Evolutionary conservation across 352 stramenopile species (phyloP), one percentile per base, ranked within the genome.

Genomic region (Globisporangium cystogenes): DNA sequence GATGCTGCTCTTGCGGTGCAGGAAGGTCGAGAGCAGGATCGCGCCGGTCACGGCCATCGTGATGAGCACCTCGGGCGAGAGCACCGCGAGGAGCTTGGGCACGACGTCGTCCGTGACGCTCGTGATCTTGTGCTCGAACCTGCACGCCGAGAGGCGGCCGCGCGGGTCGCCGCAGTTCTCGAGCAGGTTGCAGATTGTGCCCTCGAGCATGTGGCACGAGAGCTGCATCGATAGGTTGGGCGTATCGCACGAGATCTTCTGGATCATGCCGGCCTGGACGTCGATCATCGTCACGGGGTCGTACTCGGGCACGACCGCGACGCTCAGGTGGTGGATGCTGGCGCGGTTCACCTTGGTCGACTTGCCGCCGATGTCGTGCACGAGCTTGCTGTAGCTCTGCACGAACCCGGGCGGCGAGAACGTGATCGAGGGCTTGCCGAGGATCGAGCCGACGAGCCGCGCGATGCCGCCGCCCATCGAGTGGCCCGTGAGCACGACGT

Each of bases 141-240:
- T 58, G 49, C 83, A 93, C 20, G 70, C 77, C 0, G 83, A 78
- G 54, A 93, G 83, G 0, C 75, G 75, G 8, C 65, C 51, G 27
- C 72, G 64, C 5, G 65, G 47, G 57, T 88, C 82, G 16, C 82
- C 80, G 52, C 82, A 90, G 54, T 95, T 78, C 46, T 92, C 75
- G 0, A 95, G 56, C 29, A 93, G 57, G 51, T 94, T 95, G 61
- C 82, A 93, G 29, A 95, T 55, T 21, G 83, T 92, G 47, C 83
- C 79, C 74, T 95, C 85, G n/a, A 95, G 82, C 85, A 96, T 95
- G 67, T 96, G 87, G 56, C 87, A 96, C 14, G 82, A 93, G 16
- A 95, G 66, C 49, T 95, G 87, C 76, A 95, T 92, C 42, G 87
- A 94, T 33, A 95, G 59, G 41, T 93, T 82, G 0, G 81, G 77